These are phyloP conservation scores for Leccinum insolens DNA, from an alignment of 1,284 basidiomycete species.

Conservation along the genomic window DNA sequence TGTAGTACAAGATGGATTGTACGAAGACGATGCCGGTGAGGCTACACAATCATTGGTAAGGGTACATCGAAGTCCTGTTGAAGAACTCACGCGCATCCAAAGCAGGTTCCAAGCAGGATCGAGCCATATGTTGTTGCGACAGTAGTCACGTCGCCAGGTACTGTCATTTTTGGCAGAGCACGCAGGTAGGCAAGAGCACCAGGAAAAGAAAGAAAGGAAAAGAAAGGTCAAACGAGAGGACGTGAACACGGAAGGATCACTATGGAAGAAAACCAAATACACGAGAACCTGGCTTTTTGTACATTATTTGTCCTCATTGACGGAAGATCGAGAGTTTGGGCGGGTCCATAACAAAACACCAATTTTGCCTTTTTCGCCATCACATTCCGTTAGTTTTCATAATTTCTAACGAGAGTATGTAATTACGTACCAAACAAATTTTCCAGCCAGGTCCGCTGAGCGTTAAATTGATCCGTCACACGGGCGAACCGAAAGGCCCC, in stretches of 20 bases:
- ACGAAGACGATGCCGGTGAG: slow-evolving; percentile 50
- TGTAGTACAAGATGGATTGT: slow-evolving; percentile 48
- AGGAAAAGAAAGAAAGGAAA: neutral
- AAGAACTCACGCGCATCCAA: slow-evolving; percentile 29
- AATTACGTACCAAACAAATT: neutral
- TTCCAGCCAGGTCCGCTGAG: neutral
- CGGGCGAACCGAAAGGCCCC: slow-evolving; percentile 2
- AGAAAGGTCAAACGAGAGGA: slow-evolving; percentile 28
- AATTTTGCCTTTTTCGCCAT: slow-evolving; percentile 18
- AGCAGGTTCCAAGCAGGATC: slow-evolving; percentile 34
- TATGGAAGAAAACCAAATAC: neutral
- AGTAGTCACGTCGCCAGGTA: slow-evolving; percentile 35
- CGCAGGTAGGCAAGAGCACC: neutral
- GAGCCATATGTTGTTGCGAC: slow-evolving; percentile 35
- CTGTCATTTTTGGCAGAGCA: slow-evolving; percentile 19
- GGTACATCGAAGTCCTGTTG: neutral
- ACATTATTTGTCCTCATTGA: slow-evolving; percentile 38
- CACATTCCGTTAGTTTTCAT: slow-evolving; percentile 22
- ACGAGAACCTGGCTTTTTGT: slow-evolving; percentile 26
- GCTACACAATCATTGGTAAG: slow-evolving; percentile 31
- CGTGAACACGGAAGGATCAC: slow-evolving; percentile 33
- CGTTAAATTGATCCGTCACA: slow-evolving; percentile 3
- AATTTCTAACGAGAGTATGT: slow-evolving; percentile 1
- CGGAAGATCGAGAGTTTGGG: slow-evolving; percentile 23
- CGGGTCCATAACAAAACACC: slow-evolving; percentile 5